These are phyloP conservation scores for Alternaria ethzedia DNA, from an alignment of 2,329 filamentous ascomycete species.

Conservation along the genomic window DNA sequence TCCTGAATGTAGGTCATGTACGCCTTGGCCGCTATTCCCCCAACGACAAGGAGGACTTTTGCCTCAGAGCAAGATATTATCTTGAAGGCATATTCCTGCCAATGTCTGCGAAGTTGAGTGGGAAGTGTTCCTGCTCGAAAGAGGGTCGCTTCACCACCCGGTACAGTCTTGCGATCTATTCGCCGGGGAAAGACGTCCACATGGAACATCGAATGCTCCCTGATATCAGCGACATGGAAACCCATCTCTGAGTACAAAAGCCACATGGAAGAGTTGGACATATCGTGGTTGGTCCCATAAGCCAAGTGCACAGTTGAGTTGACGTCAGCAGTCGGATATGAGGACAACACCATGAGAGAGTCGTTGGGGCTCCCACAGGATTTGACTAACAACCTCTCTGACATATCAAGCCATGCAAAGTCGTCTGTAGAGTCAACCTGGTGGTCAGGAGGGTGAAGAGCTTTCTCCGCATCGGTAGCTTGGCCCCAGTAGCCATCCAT, in stretches of 20 bases:
- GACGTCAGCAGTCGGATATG: background rate
- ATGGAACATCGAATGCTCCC: background rate
- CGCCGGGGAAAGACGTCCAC: background rate
- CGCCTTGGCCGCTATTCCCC: no score
- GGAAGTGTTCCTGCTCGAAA: no score
- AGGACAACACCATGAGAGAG: background rate
- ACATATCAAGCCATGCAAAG: background rate
- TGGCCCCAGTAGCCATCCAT: background rate
- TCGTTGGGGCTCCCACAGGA: background rate
- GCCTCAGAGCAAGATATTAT: no score
- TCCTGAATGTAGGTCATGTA: no score
- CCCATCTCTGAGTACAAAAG: background rate
- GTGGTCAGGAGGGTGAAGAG: background rate
- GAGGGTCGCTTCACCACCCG: no score
- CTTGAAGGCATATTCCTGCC: no score
- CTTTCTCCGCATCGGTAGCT: background rate
- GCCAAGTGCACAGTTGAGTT: background rate
- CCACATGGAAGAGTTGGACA: background rate
- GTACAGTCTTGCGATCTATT: background rate
- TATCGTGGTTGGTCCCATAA: background rate
- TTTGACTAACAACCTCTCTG: background rate
- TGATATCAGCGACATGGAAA: background rate
- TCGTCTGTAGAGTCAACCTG: background rate
- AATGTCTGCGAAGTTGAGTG: no score
- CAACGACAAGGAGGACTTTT: no score